These are phyloP conservation scores for Boletellus emodensis DNA, from an alignment of 768 basidiomycete genomes.

Conservation along the genomic window DNA sequence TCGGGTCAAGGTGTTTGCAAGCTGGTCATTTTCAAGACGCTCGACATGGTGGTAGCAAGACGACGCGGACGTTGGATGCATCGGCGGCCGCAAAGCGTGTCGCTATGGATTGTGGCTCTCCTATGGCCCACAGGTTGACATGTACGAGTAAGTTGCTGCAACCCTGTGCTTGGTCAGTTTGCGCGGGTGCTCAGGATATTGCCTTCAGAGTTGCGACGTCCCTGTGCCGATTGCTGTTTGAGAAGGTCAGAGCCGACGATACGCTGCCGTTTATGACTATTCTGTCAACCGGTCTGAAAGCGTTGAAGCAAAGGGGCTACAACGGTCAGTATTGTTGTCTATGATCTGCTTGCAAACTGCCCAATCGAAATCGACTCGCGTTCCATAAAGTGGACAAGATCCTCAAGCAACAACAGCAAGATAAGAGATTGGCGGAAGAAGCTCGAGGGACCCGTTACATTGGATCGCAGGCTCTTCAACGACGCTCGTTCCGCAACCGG, in stretches of 20 bases:
- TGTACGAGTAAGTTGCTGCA: slow-evolving; percentile 75
- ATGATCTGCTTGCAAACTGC: neutral
- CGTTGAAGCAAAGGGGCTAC: slow-evolving; percentile 79
- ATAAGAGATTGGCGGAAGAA: slow-evolving; percentile 53
- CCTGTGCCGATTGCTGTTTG: slow-evolving; percentile 75
- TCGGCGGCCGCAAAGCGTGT: slow-evolving; percentile 65
- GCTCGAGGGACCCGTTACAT: slow-evolving; percentile 28
- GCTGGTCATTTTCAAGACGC: slow-evolving; percentile 56
- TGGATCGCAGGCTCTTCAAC: slow-evolving; percentile 12
- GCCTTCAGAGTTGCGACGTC: slow-evolving; percentile 72
- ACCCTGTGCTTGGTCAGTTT: neutral
- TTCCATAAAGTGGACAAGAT: slow-evolving; percentile 75
- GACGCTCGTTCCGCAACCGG: slow-evolving; percentile 8
- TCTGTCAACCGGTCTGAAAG: slow-evolving; percentile 81
- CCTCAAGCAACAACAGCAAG: slow-evolving; percentile 74
- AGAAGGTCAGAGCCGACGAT: slow-evolving; percentile 79
- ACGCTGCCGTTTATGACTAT: slow-evolving; percentile 90
- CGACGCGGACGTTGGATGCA: slow-evolving; percentile 58
- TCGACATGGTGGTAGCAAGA: slow-evolving; percentile 49
- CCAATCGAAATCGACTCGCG: neutral
- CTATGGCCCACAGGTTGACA: slow-evolving; percentile 70
- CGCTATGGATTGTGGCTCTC: slow-evolving; percentile 68
- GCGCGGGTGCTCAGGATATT: neutral
- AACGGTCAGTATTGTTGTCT: slow-evolving; percentile 50
- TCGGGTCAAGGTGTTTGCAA: slow-evolving; percentile 62